These are phyloP conservation scores for Ajuga chamaepitys DNA, from an alignment of 257 asterid genomes.

Conservation along the genomic window DNA sequence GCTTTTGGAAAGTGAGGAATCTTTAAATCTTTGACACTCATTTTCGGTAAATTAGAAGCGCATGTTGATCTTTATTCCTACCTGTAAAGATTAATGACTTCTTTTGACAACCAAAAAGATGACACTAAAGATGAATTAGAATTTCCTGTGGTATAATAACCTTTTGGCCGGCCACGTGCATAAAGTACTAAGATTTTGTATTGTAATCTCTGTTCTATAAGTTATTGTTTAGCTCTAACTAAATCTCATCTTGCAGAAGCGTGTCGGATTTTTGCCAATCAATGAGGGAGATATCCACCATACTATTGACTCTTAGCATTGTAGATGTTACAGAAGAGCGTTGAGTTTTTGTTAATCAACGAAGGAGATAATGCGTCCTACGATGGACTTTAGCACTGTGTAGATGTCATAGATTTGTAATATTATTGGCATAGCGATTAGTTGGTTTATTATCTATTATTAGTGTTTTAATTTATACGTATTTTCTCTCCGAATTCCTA, in stretches of 20 bases:
- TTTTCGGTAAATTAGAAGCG: not conserved
- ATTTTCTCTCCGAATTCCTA: conserved; percentile 24
- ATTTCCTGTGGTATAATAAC: not conserved
- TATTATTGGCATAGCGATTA: not conserved
- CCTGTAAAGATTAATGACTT: not conserved
- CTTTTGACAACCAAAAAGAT: conserved; percentile 1
- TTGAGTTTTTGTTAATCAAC: too few species aligned
- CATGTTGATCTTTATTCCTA: not conserved
- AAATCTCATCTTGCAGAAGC: conserved; percentile 48
- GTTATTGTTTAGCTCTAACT: not conserved
- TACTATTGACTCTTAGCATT: conserved; percentile 29
- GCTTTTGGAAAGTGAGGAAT: not conserved
- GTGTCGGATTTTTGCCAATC: conserved; percentile 66
- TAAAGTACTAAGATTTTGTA: conserved; percentile 1
- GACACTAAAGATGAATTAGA: not conserved
- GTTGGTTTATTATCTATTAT: too few species aligned
- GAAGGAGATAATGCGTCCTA: too few species aligned
- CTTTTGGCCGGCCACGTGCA: not conserved
- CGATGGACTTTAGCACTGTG: too few species aligned
- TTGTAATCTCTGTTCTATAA: conserved; percentile 17
- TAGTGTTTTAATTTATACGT: too few species aligned
- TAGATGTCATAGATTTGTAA: too few species aligned
- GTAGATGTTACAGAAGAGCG: too few species aligned
- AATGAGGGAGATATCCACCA: conserved; percentile 55
- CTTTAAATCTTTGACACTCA: not conserved